phyloP scores from a whole-genome alignment of 176 grass and related monocot genomes.

The Stipa capillata region DNA sequence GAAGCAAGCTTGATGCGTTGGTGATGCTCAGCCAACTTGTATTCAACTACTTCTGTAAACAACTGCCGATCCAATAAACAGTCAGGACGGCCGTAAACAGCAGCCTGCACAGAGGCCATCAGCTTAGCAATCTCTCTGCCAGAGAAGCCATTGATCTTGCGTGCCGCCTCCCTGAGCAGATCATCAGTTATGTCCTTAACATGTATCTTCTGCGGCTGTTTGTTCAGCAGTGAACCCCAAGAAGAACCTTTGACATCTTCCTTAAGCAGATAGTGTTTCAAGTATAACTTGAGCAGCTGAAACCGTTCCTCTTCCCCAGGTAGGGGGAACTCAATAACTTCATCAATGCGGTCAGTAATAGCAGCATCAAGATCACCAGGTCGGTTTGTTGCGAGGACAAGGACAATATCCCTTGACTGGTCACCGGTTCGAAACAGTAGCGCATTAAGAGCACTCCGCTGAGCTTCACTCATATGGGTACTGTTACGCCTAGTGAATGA shows the following conservation, averaged over 20 bases:
- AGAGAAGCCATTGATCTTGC: conserved; percentile 79
- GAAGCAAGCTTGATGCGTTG: conserved; percentile 72
- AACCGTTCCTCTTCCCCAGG: conserved; percentile 79
- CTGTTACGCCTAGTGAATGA: conserved; percentile 68
- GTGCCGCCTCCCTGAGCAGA: conserved; percentile 43
- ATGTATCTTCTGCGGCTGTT: conserved; percentile 61
- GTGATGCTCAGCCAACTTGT: conserved; percentile 80
- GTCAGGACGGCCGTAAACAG: conserved; percentile 72
- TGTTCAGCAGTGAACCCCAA: conserved; percentile 49
- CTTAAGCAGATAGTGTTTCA: conserved; percentile 64
- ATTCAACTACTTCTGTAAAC: conserved; percentile 67
- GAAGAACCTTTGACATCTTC: conserved; percentile 27
- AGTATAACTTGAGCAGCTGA: conserved; percentile 77
- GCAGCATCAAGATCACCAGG: conserved; percentile 91
- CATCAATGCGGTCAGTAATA: conserved; percentile 89
- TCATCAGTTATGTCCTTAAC: conserved; percentile 58
- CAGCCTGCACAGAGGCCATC: conserved; percentile 76
- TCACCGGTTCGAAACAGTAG: conserved; percentile 91
- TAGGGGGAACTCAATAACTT: conserved; percentile 82
- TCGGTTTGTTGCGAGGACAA: conserved; percentile 88
- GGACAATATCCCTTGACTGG: conserved; percentile 76
- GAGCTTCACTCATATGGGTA: conserved; percentile 81
- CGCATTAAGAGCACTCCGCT: conserved; percentile 92
- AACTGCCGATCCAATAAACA: conserved; percentile 62
- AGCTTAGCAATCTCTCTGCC: conserved; percentile 92